Evolutionary conservation across 2,329 filamentous ascomycete species (phyloP), one percentile per base, ranked within the genome.

Genomic region (Nothophaeocryptopus gaeumannii): DNA sequence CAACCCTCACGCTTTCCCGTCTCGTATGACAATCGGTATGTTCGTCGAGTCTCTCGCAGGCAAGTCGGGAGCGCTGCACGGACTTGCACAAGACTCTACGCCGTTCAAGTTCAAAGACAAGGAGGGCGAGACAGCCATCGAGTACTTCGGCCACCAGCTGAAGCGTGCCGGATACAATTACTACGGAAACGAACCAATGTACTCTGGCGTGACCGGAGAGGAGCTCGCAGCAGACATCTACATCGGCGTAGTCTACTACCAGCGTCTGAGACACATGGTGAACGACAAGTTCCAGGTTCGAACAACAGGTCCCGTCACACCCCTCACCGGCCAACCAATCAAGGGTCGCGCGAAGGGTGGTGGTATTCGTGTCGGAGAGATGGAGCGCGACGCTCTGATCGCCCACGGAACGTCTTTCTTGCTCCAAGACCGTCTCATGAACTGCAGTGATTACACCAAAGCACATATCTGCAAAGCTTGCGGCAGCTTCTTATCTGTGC

Each of bases 21-120:
- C 92, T 39, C 91, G 93, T 72, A 99, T 99, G 93, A 99, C 93
- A 14, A 99, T 99, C 67, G 93, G 93, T 67, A 97, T 97, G 89
- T 97, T 99, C 72, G 84, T 99, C 66, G 93, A 99, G 75, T 96
- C 91, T 5, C 80, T 99, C 45, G 93, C 93, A 8, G 93, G 93
- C 54, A 99, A 99, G 75, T 84, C 92, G 8, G 93, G 93, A 39
- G 88, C 92, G 11, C 80, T 99, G 32, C 93, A 99, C 69, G 93
- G 93, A 39, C 79, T 96, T n/a, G 88, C 93, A 0, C 93, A 97
- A 70, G 93, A 99, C 69, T 91, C 84, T 38, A 97, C 93, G 0
- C 93, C 93, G 0, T 99, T 96, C 80, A 85, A 86, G 59, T 99
- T 97, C 70, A 65, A 65, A 43, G 67, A 70, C 55, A 86, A 89